Base-by-base conservation (phyloP, 768 basidiomycete genomes). In the Clitopilus passeckerianus region DNA sequence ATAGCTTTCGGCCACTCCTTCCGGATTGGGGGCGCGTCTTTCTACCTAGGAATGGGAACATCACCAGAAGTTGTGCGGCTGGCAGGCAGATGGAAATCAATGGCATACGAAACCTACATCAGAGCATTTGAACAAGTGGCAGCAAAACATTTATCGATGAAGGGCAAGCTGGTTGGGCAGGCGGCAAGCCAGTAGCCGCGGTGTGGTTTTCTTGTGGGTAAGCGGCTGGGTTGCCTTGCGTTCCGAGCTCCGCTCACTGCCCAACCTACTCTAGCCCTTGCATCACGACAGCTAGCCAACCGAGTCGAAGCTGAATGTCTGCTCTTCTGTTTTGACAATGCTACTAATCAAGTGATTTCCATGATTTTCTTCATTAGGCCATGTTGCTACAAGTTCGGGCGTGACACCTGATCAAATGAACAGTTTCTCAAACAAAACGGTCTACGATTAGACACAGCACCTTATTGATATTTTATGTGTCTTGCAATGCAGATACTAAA, bases 1-100 rank as follows among this genome's bases (percentile, higher is more conserved):
- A 75, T 63, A 0, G 15, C 71, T 7, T 77, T 76, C 53, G 72
- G 77, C 0, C 77, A 79, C 62, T 77, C 73, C 8, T 80, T 80
- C 62, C 66, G 74, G 1, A 80, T 79, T 18, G 76, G 77, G 0
- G 76, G 77, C 0, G 74, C 78, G 0, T 73, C 74, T 0, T 74
- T 70, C 57, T 74, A 65, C 53, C 65, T 79, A 0, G 61, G 67
- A 0, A 58, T 72, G 34, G 64, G 64, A 2, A 70, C 75, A 1
- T 35, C 59, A 10, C 75, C 77, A 1, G 75, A 78, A 55, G 66
- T 75, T 5, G 69, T 78, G 0, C 60, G 68, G 2, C 24, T 76
- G 0, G 63, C 64, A 6, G 74, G 77, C 0, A 54, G 73, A 0
- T 80, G 78, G 78, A 67, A 64, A 22, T 78, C 76, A 0, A 59